These are phyloP conservation scores for Hippophae rhamnoides DNA, from an alignment of 306 rosid genomes.

Conservation along the genomic window DNA sequence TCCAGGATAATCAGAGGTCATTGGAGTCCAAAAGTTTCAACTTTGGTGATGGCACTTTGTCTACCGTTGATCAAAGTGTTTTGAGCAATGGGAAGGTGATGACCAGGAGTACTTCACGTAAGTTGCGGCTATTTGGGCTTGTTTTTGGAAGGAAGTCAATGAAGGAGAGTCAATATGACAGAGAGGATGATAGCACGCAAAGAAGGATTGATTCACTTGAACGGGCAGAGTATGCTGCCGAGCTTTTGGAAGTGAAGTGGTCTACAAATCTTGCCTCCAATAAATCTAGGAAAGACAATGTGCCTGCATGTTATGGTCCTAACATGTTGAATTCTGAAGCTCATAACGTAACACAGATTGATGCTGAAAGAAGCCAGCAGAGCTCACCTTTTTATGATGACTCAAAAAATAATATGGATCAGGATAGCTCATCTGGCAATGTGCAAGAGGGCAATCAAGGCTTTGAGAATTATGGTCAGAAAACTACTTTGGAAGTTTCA, in stretches of 20 bases:
- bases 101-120: conserved; percentile 32
- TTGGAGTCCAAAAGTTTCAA: conserved; percentile 30
- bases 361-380: conserved; percentile 7
- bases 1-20: conserved; percentile 19
- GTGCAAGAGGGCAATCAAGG: conserved; percentile 12
- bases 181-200: conserved; percentile 11
- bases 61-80: conserved; percentile 25
- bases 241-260: conserved; percentile 82
- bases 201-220: conserved; percentile 38
- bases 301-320: conserved; percentile 15
- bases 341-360: conserved; percentile 12
- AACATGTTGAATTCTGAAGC: conserved; percentile 10
- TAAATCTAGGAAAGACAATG: conserved; percentile 21
- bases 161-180: conserved; percentile 27
- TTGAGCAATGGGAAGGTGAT: conserved; percentile 22
- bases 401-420: conserved; percentile 12
- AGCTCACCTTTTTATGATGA: conserved; percentile 23
- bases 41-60: conserved; percentile 19
- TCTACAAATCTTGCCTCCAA: conserved; percentile 47
- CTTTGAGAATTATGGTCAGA: conserved; percentile 12
- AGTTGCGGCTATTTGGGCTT: conserved; percentile 40
- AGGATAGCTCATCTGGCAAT: conserved; percentile 4
- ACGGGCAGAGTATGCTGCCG: conserved; percentile 73
- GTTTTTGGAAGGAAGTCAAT: conserved; percentile 45
- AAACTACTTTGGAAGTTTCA: conserved; percentile 9